Percentiles rank a stretch among this genome's conserved stretches.
These are phyloP conservation scores for Enterospora canceri DNA, from an alignment of 371 early-diverging fungal species.

Conservation along the genomic window DNA sequence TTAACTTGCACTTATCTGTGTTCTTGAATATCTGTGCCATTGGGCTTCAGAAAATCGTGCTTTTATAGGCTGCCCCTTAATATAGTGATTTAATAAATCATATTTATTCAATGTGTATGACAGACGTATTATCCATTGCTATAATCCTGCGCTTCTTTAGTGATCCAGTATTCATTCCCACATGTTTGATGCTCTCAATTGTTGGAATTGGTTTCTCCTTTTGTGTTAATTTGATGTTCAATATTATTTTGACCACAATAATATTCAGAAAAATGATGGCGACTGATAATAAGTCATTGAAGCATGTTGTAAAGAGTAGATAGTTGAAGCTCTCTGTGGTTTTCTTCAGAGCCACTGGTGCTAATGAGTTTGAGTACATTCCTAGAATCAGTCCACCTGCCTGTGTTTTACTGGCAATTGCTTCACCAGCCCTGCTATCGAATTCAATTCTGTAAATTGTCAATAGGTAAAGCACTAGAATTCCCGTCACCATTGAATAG, in stretches of 20 bases:
- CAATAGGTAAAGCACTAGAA: not conserved
- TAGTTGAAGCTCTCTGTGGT: not conserved
- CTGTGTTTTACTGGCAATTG: not conserved
- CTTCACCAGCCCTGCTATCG: not conserved
- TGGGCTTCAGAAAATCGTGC: not conserved
- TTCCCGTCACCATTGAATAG: not conserved
- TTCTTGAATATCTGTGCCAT: not conserved
- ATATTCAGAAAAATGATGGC: not conserved
- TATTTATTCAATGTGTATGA: not conserved
- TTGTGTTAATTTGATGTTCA: not conserved
- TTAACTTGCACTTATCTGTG: not conserved
- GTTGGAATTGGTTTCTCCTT: not conserved
- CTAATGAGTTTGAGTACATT: not conserved
- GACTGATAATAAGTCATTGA: not conserved
- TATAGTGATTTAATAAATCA: not conserved
- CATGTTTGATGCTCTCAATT: not conserved
- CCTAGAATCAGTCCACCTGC: not conserved
- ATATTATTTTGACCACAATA: not conserved
- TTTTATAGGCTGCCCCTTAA: not conserved
- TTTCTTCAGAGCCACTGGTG: not conserved
- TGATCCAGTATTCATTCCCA: not conserved
- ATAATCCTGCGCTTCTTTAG: slow-evolving; percentile 1
- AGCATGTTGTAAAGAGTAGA: not conserved
- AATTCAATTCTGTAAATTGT: slow-evolving; percentile 4
- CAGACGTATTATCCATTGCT: not conserved